Evolutionary conservation across 305 asterid species (phyloP).

Genomic region (Fraxinus sp.): DNA sequence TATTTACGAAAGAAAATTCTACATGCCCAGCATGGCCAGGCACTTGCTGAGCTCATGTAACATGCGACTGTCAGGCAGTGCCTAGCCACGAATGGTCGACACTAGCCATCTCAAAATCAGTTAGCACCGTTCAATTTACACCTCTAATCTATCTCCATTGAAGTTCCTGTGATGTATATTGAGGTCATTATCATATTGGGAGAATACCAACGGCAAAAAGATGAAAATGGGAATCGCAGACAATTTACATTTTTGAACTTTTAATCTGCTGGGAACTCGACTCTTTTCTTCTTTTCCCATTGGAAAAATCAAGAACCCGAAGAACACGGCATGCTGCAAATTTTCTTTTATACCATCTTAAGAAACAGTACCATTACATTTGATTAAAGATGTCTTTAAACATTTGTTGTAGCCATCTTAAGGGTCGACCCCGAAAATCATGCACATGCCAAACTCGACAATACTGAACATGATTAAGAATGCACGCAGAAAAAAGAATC

Average conservation of each 20-base stretch:
- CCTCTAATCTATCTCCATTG: background rate
- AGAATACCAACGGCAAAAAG: slow-evolving; percentile 14
- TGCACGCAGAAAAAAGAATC: background rate
- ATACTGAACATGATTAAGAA: background rate
- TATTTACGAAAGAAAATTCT: background rate
- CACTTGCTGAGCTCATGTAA: background rate
- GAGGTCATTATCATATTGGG: background rate
- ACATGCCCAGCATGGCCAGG: background rate
- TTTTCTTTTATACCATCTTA: background rate
- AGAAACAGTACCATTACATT: background rate
- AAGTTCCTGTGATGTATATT: background rate
- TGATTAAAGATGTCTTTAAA: background rate
- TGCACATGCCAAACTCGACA: background rate
- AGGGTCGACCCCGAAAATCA: background rate
- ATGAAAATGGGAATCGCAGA: background rate
- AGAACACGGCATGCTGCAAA: slow-evolving; percentile 7
- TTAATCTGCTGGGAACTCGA: background rate
- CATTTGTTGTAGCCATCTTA: background rate
- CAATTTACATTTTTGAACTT: slow-evolving; percentile 12
- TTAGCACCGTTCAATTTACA: background rate
- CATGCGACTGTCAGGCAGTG: background rate
- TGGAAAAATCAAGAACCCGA: slow-evolving; percentile 24
- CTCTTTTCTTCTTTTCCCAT: slow-evolving; percentile 24
- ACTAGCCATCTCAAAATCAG: background rate
- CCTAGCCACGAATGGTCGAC: background rate